These are phyloP conservation scores for Kwoniella pini DNA, from an alignment of 768 basidiomycete genomes.

Conservation along the genomic window DNA sequence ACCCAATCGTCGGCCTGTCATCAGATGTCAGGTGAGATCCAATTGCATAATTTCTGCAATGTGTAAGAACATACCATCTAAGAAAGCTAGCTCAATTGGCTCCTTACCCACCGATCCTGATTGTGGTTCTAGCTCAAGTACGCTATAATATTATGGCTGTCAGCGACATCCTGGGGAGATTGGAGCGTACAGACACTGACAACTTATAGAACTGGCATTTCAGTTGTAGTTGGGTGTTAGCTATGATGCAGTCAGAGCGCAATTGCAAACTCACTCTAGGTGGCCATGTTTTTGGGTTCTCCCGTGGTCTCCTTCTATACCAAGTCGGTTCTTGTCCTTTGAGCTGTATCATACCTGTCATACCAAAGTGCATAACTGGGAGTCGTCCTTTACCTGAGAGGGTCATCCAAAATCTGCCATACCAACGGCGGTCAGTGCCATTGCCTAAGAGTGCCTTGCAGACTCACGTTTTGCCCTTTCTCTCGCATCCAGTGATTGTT, in stretches of 20 bases:
- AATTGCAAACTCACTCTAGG: conserved; percentile 51
- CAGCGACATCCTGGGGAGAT: not conserved
- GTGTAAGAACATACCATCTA: conserved; percentile 58
- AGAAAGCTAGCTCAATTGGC: conserved; percentile 64
- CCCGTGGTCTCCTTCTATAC: conserved; percentile 48
- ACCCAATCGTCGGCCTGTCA: conserved; percentile 64
- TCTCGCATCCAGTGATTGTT: conserved; percentile 49
- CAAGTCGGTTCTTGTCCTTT: conserved; percentile 55
- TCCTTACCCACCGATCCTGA: conserved; percentile 51
- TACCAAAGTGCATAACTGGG: conserved; percentile 78
- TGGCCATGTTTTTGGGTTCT: conserved; percentile 42
- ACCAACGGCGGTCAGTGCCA: not conserved
- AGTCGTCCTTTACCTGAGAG: conserved; percentile 64
- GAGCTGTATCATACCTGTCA: conserved; percentile 81
- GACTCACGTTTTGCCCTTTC: conserved; percentile 54
- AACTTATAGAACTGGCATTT: conserved; percentile 43
- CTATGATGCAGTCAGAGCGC: too few species aligned
- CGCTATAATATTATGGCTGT: conserved; percentile 37
- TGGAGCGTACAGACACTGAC: conserved; percentile 19
- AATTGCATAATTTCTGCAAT: not conserved
- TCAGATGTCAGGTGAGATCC: not conserved
- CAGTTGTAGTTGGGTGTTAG: too few species aligned
- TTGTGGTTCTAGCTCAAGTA: conserved; percentile 62
- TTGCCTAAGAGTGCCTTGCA: not conserved
- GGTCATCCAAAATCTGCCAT: conserved; percentile 60